Conservation (phyloP, 2,329 filamentous ascomycete species). For the Amphichorda felina region DNA sequence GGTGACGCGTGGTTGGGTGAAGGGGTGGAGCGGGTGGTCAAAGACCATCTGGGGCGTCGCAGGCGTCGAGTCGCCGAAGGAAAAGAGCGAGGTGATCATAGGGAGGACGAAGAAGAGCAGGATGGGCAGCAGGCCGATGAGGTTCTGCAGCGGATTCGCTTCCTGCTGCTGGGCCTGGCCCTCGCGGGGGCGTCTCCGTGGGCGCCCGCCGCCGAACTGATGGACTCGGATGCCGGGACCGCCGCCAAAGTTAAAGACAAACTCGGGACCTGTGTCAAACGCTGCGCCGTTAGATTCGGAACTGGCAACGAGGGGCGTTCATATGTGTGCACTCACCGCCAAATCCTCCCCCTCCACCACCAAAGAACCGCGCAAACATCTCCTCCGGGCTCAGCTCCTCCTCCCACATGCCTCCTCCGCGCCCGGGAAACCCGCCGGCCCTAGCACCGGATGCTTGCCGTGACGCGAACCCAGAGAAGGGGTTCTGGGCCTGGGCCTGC, state of each 20-base stretch:
- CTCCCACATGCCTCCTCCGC: conserved; percentile 58
- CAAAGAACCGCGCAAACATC: conserved; percentile 95
- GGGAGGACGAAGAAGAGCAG: conserved; percentile 82
- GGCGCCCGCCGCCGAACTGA: conserved; percentile 77
- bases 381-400: conserved; percentile 95
- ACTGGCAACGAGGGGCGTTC: not conserved
- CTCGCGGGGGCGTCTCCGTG: conserved; percentile 63
- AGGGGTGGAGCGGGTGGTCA: conserved; percentile 56
- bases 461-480: conserved; percentile 51
- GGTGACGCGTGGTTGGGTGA: conserved; percentile 64
- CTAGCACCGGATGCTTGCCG: not conserved
- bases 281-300: conserved; percentile 22
- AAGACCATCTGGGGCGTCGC: conserved; percentile 63
- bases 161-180: conserved; percentile 40
- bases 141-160: conserved; percentile 40
- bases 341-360: conserved; percentile 60
- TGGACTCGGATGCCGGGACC: conserved; percentile 88
- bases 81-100: conserved; percentile 70
- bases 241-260: conserved; percentile 91
- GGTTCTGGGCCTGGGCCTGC: conserved; percentile 44
- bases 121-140: conserved; percentile 74
- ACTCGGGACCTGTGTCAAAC: conserved; percentile 72
- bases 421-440: conserved; percentile 33
- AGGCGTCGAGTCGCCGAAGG: conserved; percentile 26
- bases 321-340: conserved; percentile 5